phyloP scores from a whole-genome alignment of 2,329 filamentous ascomycete species.

The Botryotinia globosa region DNA sequence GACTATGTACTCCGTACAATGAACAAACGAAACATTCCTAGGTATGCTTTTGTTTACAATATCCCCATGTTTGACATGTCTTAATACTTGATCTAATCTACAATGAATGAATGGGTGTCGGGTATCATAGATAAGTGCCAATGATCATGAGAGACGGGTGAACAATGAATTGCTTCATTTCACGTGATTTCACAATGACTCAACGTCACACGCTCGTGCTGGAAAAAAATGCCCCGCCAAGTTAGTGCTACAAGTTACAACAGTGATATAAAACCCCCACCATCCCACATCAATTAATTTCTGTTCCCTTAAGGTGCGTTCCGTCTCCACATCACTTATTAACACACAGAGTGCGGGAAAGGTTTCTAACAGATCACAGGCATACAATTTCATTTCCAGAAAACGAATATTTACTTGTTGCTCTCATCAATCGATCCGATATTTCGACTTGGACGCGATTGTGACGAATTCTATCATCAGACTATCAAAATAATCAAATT shows the following conservation, averaged over 20 bases:
- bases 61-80: background rate
- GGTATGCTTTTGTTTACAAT: background rate
- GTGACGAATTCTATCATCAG: background rate
- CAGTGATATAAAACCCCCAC: constrained; percentile 19
- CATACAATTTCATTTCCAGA: background rate
- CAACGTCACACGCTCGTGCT: background rate
- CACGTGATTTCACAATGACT: constrained; percentile 12
- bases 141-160: background rate
- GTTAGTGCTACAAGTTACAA: background rate
- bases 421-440: constrained; percentile 2
- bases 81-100: background rate
- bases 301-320: constrained; percentile 22
- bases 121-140: background rate
- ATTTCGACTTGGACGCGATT: background rate
- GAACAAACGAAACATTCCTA: background rate
- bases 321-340: constrained; percentile 19
- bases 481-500: constrained; percentile 25
- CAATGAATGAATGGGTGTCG: background rate
- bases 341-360: constrained; percentile 12
- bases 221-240: constrained; percentile 15
- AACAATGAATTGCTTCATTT: background rate
- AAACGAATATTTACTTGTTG: background rate
- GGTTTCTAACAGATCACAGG: constrained; percentile 20
- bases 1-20: background rate
- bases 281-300: constrained; percentile 13